A percentile compares a stretch with the other conserved stretches of the same genome.
phyloP scores from a whole-genome alignment of 2,329 filamentous ascomycete species.

The Pestalotiopsis sp. region DNA sequence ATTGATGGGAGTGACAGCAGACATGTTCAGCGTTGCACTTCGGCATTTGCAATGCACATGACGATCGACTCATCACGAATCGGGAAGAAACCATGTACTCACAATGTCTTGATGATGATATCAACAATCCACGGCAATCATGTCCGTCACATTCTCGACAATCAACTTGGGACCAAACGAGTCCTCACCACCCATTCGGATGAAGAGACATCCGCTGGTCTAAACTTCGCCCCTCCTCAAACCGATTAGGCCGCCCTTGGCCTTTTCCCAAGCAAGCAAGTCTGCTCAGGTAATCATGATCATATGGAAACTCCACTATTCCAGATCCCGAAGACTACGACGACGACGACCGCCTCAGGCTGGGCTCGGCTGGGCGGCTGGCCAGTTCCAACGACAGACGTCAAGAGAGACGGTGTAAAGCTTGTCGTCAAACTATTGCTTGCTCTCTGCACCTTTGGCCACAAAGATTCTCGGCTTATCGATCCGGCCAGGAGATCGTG shows the following conservation, averaged over 20 bases:
- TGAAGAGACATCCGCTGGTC: not conserved
- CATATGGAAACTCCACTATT: not conserved
- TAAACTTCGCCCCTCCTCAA: not conserved
- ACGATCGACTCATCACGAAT: not conserved
- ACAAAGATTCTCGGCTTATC: not conserved
- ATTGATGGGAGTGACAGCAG: not conserved
- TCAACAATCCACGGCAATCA: not conserved
- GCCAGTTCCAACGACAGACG: not conserved
- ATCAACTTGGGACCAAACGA: not conserved
- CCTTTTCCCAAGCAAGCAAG: not conserved
- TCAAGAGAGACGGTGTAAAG: not conserved
- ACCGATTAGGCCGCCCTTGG: not conserved
- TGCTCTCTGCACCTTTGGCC: not conserved
- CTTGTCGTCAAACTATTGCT: not conserved
- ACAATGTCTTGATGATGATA: not conserved
- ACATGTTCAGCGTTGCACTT: not conserved
- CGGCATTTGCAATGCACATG: not conserved
- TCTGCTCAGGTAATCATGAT: not conserved
- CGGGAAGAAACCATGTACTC: not conserved
- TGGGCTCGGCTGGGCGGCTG: not conserved
- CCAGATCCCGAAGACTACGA: not conserved
- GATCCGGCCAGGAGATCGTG: not conserved
- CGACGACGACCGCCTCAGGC: not conserved
- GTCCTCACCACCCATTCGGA: not conserved
- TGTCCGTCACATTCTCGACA: not conserved